A percentile compares a stretch with the other conserved stretches of the same genome.
Conservation (phyloP, 148 eudicot species). For the Rhododendron ovatum region DNA sequence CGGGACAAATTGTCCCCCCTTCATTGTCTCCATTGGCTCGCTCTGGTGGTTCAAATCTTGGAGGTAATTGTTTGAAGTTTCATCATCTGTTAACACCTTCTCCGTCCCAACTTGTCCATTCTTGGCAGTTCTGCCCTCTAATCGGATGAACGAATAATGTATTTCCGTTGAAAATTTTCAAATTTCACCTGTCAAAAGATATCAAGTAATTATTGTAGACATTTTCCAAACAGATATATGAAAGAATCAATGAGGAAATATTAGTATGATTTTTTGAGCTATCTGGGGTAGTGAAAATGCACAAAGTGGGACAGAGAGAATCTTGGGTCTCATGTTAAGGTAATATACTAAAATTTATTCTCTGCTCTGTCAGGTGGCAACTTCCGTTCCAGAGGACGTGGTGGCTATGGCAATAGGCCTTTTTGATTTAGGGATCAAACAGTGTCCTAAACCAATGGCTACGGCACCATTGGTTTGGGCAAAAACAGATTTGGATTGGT, state of each 20-base stretch:
- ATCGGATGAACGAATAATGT: background rate
- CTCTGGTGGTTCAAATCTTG: conserved; percentile 38
- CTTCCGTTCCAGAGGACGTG: conserved; percentile 88
- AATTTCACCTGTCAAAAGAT: background rate
- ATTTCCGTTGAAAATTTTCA: background rate
- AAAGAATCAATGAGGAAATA: background rate
- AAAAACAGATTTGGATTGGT: background rate
- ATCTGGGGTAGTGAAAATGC: background rate
- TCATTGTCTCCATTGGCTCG: conserved; percentile 62
- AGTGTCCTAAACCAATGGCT: background rate
- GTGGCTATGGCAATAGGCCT: conserved; percentile 73
- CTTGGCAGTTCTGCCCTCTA: background rate
- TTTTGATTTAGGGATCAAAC: conserved; percentile 59
- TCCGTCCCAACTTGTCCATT: background rate
- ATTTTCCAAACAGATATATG: background rate
- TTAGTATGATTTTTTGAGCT: background rate
- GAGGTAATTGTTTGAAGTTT: conserved; percentile 42
- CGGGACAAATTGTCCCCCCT: conserved; percentile 80
- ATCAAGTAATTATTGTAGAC: background rate
- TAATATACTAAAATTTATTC: background rate
- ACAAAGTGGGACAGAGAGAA: background rate
- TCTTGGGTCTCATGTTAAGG: background rate
- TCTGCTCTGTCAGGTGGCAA: conserved; percentile 42
- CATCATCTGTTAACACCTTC: background rate
- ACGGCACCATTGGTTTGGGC: background rate